Evolutionary conservation across 306 rosid species (phyloP).

Genomic region (Dryas alaskensis): DNA sequence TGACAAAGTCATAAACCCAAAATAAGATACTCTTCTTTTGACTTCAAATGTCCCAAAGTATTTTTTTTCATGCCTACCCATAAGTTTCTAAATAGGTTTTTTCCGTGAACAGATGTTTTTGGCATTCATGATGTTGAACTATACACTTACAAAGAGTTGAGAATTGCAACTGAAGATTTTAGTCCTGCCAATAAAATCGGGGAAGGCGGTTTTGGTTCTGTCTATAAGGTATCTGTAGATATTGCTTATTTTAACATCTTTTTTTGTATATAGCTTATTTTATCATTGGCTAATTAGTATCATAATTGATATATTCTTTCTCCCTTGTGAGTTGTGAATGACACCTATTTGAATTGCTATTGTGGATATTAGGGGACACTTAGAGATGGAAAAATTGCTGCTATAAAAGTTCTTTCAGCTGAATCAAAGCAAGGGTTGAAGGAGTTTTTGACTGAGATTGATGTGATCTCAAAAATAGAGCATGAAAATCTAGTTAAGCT

Average conservation of each 20-base stretch:
- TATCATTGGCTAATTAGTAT: not conserved
- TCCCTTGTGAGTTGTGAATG: slow-evolving; percentile 9
- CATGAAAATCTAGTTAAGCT: slow-evolving; percentile 89
- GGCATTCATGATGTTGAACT: slow-evolving; percentile 62
- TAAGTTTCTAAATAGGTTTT: slow-evolving; percentile 21
- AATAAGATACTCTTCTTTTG: not conserved
- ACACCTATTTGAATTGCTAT: slow-evolving; percentile 18
- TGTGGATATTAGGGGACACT: slow-evolving; percentile 66
- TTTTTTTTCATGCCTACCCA: not conserved
- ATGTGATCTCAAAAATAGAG: slow-evolving; percentile 73
- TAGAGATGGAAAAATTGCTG: slow-evolving; percentile 78
- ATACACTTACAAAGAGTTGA: slow-evolving; percentile 66
- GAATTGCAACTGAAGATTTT: slow-evolving; percentile 66
- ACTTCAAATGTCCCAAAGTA: not conserved
- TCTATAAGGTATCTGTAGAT: slow-evolving; percentile 61
- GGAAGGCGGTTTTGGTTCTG: slow-evolving; percentile 99
- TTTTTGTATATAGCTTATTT: slow-evolving; percentile 20
- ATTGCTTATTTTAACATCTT: not conserved
- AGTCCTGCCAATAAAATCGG: slow-evolving; percentile 76
- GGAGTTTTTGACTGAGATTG: slow-evolving; percentile 95
- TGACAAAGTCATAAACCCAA: not conserved
- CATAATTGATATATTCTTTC: slow-evolving; percentile 12
- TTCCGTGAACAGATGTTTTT: slow-evolving; percentile 46
- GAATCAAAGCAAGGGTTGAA: slow-evolving; percentile 88
- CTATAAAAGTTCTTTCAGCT: slow-evolving; percentile 88